Evolutionary conservation across 371 early-diverging fungal species (phyloP).

Genomic region (Funneliformis caledonium): DNA sequence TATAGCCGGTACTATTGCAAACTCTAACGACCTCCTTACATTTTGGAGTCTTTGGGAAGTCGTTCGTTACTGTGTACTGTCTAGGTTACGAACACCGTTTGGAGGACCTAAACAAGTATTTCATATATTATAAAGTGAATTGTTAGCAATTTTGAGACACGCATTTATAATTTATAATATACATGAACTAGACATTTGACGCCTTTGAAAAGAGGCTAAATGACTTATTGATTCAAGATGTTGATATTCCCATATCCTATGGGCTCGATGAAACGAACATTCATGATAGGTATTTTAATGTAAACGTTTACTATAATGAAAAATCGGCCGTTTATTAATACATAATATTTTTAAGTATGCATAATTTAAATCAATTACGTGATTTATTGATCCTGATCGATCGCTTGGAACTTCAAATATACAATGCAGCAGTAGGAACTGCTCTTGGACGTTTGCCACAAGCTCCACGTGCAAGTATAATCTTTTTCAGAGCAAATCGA

Average conservation of each 20-base stretch:
- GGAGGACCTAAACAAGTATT: slow-evolving; percentile 74
- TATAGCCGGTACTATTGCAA: slow-evolving; percentile 12
- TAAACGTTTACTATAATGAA: background rate
- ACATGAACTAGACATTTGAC: slow-evolving; percentile 62
- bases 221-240: slow-evolving; percentile 40
- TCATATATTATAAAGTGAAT: background rate
- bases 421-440: slow-evolving; percentile 69
- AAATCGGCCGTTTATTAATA: background rate
- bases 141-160: background rate
- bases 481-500: slow-evolving; percentile 76
- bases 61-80: slow-evolving; percentile 73
- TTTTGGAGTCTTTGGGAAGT: slow-evolving; percentile 84
- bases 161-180: background rate
- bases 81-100: slow-evolving; percentile 75
- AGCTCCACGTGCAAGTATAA: slow-evolving; percentile 66
- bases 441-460: slow-evolving; percentile 59
- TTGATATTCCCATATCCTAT: background rate
- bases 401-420: slow-evolving; percentile 74
- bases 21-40: slow-evolving; percentile 53
- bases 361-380: slow-evolving; percentile 40
- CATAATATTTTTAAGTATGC: slow-evolving; percentile 17
- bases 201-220: slow-evolving; percentile 67
- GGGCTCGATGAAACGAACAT: background rate
- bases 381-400: slow-evolving; percentile 66
- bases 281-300: background rate